phyloP scores from a whole-genome alignment of 192 early-diverging fungal genomes.

The Coemansia javaensis region DNA sequence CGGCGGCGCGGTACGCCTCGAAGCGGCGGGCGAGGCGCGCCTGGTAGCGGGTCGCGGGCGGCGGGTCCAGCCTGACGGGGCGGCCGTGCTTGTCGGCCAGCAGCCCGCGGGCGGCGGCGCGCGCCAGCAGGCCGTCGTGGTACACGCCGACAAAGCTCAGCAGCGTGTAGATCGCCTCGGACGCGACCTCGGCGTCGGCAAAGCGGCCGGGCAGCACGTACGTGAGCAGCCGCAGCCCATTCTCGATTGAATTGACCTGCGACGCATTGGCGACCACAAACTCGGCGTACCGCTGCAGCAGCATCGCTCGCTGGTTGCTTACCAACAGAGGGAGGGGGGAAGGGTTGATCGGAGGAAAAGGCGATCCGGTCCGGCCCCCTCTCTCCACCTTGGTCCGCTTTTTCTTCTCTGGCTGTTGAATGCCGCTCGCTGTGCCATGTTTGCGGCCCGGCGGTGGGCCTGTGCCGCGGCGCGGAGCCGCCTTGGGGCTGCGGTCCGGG shows the following conservation, averaged over 20 bases:
- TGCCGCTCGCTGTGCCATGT: too few relatives aligned
- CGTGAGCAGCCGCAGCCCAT: constrained; percentile 75
- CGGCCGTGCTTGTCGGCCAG: constrained; percentile 29
- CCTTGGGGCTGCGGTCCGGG: too few relatives aligned
- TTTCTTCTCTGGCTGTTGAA: too few relatives aligned
- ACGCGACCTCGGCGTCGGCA: constrained; percentile 85
- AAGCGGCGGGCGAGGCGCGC: constrained; percentile 52
- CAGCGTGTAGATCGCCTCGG: constrained; percentile 77
- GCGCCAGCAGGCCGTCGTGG: constrained; percentile 72
- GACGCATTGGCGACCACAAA: constrained; percentile 85
- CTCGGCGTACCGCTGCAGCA: constrained; percentile 70
- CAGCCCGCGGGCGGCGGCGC: constrained; percentile 33
- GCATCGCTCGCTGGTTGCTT: too few relatives aligned
- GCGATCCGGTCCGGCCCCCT: too few relatives aligned
- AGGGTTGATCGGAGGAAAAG: too few relatives aligned
- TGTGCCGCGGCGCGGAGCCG: too few relatives aligned
- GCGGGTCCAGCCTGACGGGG: constrained; percentile 12
- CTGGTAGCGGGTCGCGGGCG: constrained; percentile 71
- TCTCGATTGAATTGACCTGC: constrained; percentile 84
- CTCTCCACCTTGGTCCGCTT: too few relatives aligned
- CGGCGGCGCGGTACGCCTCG: constrained; percentile 51
- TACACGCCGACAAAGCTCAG: constrained; percentile 77
- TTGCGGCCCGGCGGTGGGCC: too few relatives aligned
- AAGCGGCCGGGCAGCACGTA: constrained; percentile 94
- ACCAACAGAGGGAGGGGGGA: background rate